Evolutionary conservation across 2,329 filamentous ascomycete genomes (phyloP).

Genomic region (Metarhizium sp.): DNA sequence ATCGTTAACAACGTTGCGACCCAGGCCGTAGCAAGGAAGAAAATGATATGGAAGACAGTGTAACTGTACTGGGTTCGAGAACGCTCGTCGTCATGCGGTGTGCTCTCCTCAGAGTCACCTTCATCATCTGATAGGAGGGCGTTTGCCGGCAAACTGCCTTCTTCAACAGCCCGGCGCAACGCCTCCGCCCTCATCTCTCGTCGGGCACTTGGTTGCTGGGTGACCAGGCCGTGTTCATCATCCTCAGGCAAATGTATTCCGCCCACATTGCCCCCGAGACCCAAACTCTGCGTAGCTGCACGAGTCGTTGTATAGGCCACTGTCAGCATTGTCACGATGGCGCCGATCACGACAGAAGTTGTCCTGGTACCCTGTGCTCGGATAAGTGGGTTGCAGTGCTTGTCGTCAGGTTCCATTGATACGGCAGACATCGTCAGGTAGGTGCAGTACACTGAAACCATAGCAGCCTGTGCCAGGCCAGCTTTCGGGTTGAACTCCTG

Average conservation of each 20-base stretch:
- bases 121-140: conserved; percentile 70
- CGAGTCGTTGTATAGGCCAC: conserved; percentile 96
- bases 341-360: conserved; percentile 84
- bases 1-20: conserved; percentile 80
- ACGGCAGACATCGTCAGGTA: conserved; percentile 98
- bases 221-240: conserved; percentile 82
- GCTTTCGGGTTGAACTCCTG: conserved; percentile 91
- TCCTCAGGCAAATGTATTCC: conserved; percentile 53
- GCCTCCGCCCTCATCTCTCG: conserved; percentile 91
- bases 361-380: conserved; percentile 79
- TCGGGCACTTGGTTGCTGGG: conserved; percentile 68
- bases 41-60: conserved; percentile 91
- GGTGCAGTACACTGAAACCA: conserved; percentile 96
- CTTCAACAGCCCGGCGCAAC: conserved; percentile 83
- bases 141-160: conserved; percentile 83
- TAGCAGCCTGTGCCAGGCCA: conserved; percentile 91
- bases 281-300: conserved; percentile 83
- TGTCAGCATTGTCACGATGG: conserved; percentile 91
- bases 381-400: conserved; percentile 86
- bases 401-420: conserved; percentile 94
- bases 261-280: conserved; percentile 48
- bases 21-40: conserved; percentile 94
- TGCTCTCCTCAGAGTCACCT: conserved; percentile 52
- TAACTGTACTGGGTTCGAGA: conserved; percentile 92
- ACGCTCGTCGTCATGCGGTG: conserved; percentile 78